Evolutionary conservation across 148 eudicot genomes (phyloP).

Genomic region (Vaccinium macrocarpon): DNA sequence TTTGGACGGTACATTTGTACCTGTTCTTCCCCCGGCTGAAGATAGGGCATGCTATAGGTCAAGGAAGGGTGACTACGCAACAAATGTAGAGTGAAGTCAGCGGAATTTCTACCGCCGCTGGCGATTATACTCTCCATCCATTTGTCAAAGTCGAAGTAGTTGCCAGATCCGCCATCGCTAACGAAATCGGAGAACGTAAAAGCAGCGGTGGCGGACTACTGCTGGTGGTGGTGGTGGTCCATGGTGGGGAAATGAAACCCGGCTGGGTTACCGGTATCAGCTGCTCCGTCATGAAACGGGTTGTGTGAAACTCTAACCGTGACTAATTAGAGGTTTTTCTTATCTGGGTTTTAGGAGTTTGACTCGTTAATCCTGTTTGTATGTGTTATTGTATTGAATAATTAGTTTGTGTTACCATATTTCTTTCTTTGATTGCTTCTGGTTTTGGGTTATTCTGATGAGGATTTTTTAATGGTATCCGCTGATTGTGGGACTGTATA

Average conservation of each 20-base stretch:
- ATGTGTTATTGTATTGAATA: background rate
- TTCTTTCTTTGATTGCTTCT: slow-evolving; percentile 10
- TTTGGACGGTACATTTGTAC: no score
- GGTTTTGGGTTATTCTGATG: background rate
- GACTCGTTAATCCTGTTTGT: background rate
- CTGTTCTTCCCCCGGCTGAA: no score
- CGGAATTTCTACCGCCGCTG: slow-evolving; percentile 33
- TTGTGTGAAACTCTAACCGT: no score
- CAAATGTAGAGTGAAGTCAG: slow-evolving; percentile 23
- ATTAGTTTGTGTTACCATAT: background rate
- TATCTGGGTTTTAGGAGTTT: background rate
- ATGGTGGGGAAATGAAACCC: slow-evolving; percentile 49
- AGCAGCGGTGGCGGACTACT: background rate
- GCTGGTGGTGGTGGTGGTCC: slow-evolving; percentile 33
- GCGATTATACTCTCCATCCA: slow-evolving; percentile 91
- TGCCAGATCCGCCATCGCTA: slow-evolving; percentile 32
- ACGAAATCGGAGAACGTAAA: slow-evolving; percentile 57
- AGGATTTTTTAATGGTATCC: background rate
- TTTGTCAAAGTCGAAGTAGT: slow-evolving; percentile 76
- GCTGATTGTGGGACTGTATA: background rate
- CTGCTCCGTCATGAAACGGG: slow-evolving; percentile 19
- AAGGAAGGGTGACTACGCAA: no score
- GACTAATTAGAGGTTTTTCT: background rate
- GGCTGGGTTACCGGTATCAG: slow-evolving; percentile 34
- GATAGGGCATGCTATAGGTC: no score